These are phyloP conservation scores for Geotrichum phurueaensis DNA, from an alignment of 1,139 yeast species.

Conservation along the genomic window DNA sequence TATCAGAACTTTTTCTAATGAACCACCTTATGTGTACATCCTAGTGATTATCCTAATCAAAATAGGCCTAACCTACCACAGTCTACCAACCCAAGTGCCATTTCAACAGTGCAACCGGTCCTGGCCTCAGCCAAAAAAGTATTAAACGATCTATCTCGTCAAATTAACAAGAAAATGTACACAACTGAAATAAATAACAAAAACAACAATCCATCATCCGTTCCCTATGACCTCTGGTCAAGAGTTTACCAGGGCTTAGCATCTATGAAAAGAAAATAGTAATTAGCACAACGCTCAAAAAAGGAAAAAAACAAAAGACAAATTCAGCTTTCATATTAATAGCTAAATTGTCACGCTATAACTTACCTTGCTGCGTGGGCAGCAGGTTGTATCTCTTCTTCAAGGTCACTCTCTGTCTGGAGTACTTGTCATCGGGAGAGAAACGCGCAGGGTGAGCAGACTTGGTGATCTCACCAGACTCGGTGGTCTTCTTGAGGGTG, in stretches of 20 bases:
- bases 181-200: neutral
- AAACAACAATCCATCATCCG: neutral
- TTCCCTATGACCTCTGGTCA: neutral
- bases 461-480: constrained; percentile 88
- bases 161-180: neutral
- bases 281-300: constrained; percentile 7
- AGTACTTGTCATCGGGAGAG: constrained; percentile 98
- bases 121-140: neutral
- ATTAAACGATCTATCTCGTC: neutral
- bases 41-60: no score
- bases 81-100: no score
- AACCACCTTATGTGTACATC: no score
- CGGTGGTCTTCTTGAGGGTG: constrained; percentile 79
- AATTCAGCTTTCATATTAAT: constrained; percentile 9
- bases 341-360: constrained; percentile 22
- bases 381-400: constrained; percentile 89
- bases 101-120: neutral
- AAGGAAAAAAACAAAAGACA: neutral
- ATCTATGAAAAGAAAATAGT: constrained; percentile 14
- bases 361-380: constrained; percentile 66
- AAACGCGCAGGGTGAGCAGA: constrained; percentile 99
- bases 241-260: constrained; percentile 25
- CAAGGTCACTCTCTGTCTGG: constrained; percentile 96
- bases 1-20: no score
- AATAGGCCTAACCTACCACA: no score